Evolutionary conservation across 306 rosid species (phyloP), one percentile per base, ranked within the genome.

Genomic region (Pyrus communis): DNA sequence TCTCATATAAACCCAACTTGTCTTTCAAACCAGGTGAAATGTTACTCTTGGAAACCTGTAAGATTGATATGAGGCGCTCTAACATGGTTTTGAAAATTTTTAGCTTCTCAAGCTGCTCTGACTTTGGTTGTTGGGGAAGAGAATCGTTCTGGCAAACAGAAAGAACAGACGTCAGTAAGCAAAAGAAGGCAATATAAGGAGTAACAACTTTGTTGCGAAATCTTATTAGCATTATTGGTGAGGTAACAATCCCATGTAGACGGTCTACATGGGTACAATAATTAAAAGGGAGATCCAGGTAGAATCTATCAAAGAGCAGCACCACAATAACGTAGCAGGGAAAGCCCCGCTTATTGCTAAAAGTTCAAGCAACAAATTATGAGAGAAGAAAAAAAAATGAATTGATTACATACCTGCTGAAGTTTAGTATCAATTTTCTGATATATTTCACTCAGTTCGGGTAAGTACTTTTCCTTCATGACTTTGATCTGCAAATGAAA

Each of bases 391-490:
- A 51, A 68, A 51, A 76, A 15, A 3, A 0, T 57, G 73, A 71
- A 60, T 19, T 23, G 54, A 52, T 33, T 54, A 74, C 84, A 70
- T 85, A 92, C 98, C 95, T 84, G 92, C 77, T 84, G 86, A 69
- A 90, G 67, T 85, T 82, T 89, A 31, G 74, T 4, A 74, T 85
- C 78, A 83, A 88, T 38, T 85, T 81, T 86, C 60, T 86, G 90
- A 80, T 82, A 82, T 83, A 90, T 67, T 42, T 90, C 97, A 69
- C 4, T 85, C 62, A 95, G 19, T 51, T 90, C 93, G 30, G 87
- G 67, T 12, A 80, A 72, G 85, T 90, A 85, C 52, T 13, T 43
- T 43, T 89, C 93, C 89, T 82, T 92, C 97, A 92, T 84, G 74
- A 78, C 25, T 81, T 86, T 86, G 73, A 94, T 77, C 98, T 92